A percentile compares a stretch with the other conserved stretches of the same genome.
Conservation (phyloP, 495 filamentous ascomycete genomes). For the Penicillium paradoxum region DNA sequence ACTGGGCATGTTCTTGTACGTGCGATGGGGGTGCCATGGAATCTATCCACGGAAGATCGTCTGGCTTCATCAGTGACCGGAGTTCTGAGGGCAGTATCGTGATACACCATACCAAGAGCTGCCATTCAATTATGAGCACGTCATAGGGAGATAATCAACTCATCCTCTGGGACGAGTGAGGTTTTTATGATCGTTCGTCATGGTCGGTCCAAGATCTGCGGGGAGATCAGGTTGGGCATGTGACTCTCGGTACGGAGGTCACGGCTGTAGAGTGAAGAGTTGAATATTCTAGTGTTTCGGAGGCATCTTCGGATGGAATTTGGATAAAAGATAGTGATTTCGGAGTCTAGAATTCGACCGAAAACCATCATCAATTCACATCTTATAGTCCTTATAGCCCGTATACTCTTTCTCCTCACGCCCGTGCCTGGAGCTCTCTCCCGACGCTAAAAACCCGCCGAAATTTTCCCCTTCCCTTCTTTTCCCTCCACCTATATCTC, state of each 20-base stretch:
- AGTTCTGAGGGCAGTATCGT: constrained; percentile 2
- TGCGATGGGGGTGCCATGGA: constrained; percentile 49
- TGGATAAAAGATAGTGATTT: neutral
- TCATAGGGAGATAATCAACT: constrained; percentile 26
- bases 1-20: constrained; percentile 36
- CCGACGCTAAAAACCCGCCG: constrained; percentile 33
- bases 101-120: constrained; percentile 51
- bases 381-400: neutral
- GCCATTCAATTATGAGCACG: constrained; percentile 53
- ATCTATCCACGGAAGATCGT: constrained; percentile 63
- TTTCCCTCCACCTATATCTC: constrained; percentile 21
- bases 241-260: constrained; percentile 19
- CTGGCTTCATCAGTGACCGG: constrained; percentile 21
- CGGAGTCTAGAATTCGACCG: neutral
- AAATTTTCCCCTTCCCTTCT: constrained; percentile 37
- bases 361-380: too few relatives aligned
- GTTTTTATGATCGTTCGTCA: constrained; percentile 9
- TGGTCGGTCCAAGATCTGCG: constrained; percentile 26
- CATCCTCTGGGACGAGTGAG: constrained; percentile 17
- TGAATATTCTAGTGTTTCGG: neutral
- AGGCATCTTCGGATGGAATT: neutral
- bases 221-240: constrained; percentile 23
- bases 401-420: neutral
- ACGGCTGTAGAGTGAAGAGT: neutral
- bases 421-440: constrained; percentile 12